Conservation (phyloP, 2,329 filamentous ascomycete genomes). For the Leptographium lundbergii region DNA sequence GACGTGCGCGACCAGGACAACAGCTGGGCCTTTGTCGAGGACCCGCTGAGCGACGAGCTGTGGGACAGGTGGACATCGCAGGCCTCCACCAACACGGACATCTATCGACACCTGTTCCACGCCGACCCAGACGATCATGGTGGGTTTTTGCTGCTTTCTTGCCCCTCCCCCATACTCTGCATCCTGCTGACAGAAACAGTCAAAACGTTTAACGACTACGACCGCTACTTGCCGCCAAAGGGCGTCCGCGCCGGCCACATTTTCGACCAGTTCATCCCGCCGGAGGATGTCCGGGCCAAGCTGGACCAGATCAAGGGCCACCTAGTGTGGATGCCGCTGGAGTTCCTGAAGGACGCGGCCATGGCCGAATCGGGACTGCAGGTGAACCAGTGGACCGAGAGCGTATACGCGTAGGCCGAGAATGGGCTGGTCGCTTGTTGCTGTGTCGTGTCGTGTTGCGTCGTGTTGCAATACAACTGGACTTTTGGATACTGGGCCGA, state of each 20-base stretch:
- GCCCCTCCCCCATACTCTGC: neutral
- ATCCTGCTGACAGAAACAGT: conserved; percentile 30
- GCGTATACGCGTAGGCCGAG: conserved; percentile 54
- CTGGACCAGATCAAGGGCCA: conserved; percentile 75
- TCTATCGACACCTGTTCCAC: conserved; percentile 73
- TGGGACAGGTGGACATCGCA: conserved; percentile 56
- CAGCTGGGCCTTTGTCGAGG: conserved; percentile 51
- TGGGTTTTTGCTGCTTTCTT: conserved; percentile 21
- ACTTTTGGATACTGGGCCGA: neutral
- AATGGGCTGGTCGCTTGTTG: neutral
- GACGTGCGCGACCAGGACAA: conserved; percentile 48
- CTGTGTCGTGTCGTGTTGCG: neutral
- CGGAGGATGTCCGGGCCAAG: conserved; percentile 59
- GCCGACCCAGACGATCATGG: conserved; percentile 80
- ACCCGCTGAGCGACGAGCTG: conserved; percentile 55
- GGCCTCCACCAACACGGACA: conserved; percentile 57
- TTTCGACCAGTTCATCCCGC: conserved; percentile 65
- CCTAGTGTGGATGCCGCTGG: conserved; percentile 88
- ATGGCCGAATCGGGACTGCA: conserved; percentile 86
- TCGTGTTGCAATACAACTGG: neutral
- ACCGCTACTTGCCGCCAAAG: conserved; percentile 58
- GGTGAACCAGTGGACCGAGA: conserved; percentile 78
- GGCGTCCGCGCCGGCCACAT: conserved; percentile 75
- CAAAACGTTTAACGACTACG: conserved; percentile 82
- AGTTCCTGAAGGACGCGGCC: conserved; percentile 69